Evolutionary conservation across 1,139 yeast species (phyloP).

Genomic region (Geotrichum cucujoidarum): DNA sequence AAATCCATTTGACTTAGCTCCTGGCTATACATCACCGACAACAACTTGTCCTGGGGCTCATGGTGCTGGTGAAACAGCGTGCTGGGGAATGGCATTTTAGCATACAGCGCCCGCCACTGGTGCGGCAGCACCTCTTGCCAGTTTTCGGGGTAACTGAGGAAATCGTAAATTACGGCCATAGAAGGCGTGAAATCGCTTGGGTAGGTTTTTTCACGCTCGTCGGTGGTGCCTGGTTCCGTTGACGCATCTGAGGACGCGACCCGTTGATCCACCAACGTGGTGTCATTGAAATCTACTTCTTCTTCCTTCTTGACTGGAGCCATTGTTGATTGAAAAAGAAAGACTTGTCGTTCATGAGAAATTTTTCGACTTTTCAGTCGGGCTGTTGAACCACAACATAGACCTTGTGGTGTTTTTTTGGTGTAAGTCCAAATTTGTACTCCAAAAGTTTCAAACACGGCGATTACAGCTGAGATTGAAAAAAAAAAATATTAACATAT

Average conservation of each 20-base stretch:
- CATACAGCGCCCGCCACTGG: slow-evolving; percentile 1
- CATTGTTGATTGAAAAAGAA: too few relatives aligned
- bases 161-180: slow-evolving; percentile 9
- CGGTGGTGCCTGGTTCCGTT: too few relatives aligned
- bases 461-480: too few relatives aligned
- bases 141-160: slow-evolving; percentile 5
- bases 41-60: too few relatives aligned
- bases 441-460: too few relatives aligned
- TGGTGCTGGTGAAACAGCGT: too few relatives aligned
- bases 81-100: neutral
- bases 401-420: neutral
- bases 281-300: too few relatives aligned
- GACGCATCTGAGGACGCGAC: too few relatives aligned
- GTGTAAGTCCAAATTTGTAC: neutral
- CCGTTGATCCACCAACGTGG: neutral
- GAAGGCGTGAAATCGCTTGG: slow-evolving; percentile 6
- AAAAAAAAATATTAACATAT: too few relatives aligned
- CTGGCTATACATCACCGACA: slow-evolving; percentile 3
- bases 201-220: neutral
- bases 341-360: too few relatives aligned
- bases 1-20: neutral
- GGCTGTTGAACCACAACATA: neutral
- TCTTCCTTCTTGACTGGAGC: too few relatives aligned
- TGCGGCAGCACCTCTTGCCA: slow-evolving; percentile 9
- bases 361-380: too few relatives aligned